Evolutionary conservation across 2,329 filamentous ascomycete species (phyloP).

Genomic region (Exophiala sp.): DNA sequence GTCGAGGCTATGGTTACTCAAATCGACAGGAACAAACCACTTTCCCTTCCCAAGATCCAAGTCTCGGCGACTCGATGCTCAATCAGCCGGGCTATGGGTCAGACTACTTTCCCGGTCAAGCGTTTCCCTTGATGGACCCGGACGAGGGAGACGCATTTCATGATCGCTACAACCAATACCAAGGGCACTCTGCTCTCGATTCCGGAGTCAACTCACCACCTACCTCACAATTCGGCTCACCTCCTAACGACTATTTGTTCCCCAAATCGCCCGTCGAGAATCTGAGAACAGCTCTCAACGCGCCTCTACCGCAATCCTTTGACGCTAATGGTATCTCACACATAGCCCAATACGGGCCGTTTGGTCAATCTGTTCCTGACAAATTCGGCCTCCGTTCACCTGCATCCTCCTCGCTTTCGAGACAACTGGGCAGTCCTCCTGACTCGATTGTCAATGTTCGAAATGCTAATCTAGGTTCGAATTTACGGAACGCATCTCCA

Average conservation of each 20-base stretch:
- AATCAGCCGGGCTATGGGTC: conserved; percentile 51
- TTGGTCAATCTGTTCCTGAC: conserved; percentile 87
- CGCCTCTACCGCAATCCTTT: conserved; percentile 87
- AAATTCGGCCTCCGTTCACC: conserved; percentile 88
- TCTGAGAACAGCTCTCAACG: conserved; percentile 79
- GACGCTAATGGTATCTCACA: conserved; percentile 94
- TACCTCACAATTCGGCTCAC: conserved; percentile 73
- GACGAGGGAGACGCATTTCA: conserved; percentile 41
- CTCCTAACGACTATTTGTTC: conserved; percentile 71
- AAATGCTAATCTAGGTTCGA: conserved; percentile 67
- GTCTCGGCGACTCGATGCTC: conserved; percentile 69
- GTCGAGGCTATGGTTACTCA: conserved; percentile 19
- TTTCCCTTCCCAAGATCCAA: conserved; percentile 64
- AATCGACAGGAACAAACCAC: conserved; percentile 64
- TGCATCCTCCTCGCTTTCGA: conserved; percentile 50
- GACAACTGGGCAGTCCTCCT: conserved; percentile 61
- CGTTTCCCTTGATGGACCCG: conserved; percentile 40
- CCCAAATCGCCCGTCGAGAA: conserved; percentile 72
- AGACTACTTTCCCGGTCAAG: conserved; percentile 37
- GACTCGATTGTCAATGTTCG: conserved; percentile 58
- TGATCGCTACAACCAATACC: conserved; percentile 37
- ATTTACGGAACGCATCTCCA: conserved; percentile 59
- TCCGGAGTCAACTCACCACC: conserved; percentile 57
- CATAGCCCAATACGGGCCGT: conserved; percentile 82
- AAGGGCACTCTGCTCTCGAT: conserved; percentile 55